These are phyloP conservation scores for Globisporangium yorkense DNA, from an alignment of 352 stramenopile species.

Conservation along the genomic window DNA sequence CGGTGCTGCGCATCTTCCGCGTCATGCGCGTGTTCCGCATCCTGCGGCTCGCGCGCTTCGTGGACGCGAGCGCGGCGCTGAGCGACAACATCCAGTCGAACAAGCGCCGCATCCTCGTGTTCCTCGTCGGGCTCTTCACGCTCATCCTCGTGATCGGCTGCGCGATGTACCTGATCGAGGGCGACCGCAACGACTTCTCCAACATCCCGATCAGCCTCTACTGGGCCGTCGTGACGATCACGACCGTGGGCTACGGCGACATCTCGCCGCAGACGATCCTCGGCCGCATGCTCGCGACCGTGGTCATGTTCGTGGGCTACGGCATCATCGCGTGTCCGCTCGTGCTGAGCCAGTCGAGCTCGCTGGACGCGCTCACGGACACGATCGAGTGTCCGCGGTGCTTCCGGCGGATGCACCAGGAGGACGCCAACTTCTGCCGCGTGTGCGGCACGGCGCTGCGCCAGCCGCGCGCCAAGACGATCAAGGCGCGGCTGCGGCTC, in stretches of 20 bases:
- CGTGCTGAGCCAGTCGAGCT: constrained; percentile 25
- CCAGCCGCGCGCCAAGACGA: constrained; percentile 23
- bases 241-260: constrained; percentile 49
- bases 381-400: constrained; percentile 31
- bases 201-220: constrained; percentile 52
- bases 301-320: constrained; percentile 52
- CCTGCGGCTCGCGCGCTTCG: constrained; percentile 63
- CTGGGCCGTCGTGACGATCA: constrained; percentile 49
- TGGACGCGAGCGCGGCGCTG: constrained; percentile 60
- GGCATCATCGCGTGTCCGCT: constrained; percentile 45
- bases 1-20: constrained; percentile 70
- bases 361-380: constrained; percentile 37
- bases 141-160: constrained; percentile 81
- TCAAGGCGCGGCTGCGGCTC: constrained; percentile 24
- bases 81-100: constrained; percentile 79
- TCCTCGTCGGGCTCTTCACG: constrained; percentile 64
- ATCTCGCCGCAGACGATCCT: constrained; percentile 40
- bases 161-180: constrained; percentile 82
- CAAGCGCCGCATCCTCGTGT: constrained; percentile 68
- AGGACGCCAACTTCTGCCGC: constrained; percentile 45
- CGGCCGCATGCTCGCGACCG: constrained; percentile 33
- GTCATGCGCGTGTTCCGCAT: constrained; percentile 76
- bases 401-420: constrained; percentile 40
- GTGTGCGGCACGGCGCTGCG: constrained; percentile 32
- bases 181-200: constrained; percentile 65